Evolutionary conservation across 257 asterid genomes (phyloP).

Genomic region (Eustoma russellianum): DNA sequence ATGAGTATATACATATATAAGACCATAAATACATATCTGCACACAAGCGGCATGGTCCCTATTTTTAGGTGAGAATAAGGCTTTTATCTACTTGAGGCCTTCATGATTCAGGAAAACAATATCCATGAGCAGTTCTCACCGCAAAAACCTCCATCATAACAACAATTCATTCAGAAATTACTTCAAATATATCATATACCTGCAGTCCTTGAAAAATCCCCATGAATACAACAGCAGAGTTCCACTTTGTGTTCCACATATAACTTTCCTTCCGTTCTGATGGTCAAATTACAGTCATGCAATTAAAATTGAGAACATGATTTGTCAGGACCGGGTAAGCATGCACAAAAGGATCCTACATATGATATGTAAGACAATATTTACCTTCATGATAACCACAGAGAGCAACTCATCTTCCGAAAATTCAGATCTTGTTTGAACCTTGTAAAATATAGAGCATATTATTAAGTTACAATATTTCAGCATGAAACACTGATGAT

Average conservation of each 20-base stretch:
- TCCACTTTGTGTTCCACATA: slow-evolving; percentile 80
- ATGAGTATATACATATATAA: no score
- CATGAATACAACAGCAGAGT: slow-evolving; percentile 71
- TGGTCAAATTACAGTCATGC: slow-evolving; percentile 15
- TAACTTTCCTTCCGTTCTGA: slow-evolving; percentile 83
- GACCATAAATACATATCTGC: no score
- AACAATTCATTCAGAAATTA: not conserved
- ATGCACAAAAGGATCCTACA: not conserved
- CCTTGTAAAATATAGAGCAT: slow-evolving; percentile 28
- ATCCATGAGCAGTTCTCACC: not conserved
- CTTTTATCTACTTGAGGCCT: no score
- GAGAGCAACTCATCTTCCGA: slow-evolving; percentile 95
- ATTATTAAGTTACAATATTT: not conserved
- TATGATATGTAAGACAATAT: slow-evolving; percentile 6
- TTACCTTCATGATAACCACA: slow-evolving; percentile 85
- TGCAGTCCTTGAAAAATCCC: slow-evolving; percentile 99
- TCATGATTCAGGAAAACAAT: not conserved
- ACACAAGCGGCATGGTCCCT: no score
- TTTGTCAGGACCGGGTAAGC: not conserved
- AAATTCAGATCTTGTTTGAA: slow-evolving; percentile 86
- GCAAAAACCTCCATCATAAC: not conserved
- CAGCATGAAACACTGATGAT: not conserved
- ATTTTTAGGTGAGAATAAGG: no score
- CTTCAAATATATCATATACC: slow-evolving; percentile 22
- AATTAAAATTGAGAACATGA: not conserved